A percentile compares a stretch with the other conserved stretches of the same genome.
Evolutionary conservation across 1,284 basidiomycete species (phyloP).

Genomic region (Ustilago tritici): DNA sequence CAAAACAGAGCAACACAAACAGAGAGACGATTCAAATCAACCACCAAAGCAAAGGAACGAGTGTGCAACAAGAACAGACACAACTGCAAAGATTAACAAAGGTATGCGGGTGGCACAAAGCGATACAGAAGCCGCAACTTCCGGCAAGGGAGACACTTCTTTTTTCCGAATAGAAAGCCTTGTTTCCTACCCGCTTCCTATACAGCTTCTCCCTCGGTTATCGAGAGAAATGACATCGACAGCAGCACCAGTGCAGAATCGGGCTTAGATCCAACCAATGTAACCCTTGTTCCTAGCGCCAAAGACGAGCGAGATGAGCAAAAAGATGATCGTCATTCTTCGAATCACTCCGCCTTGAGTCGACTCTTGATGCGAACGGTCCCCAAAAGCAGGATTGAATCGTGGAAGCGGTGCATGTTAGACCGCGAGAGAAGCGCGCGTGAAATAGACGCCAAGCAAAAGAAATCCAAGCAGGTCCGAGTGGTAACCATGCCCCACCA

Average conservation of each 20-base stretch:
- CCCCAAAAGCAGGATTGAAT: neutral
- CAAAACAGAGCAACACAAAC: too few species aligned
- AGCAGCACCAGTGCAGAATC: neutral
- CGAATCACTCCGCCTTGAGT: slow-evolving; percentile 17
- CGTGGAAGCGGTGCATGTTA: neutral
- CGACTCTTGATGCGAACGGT: slow-evolving; percentile 46
- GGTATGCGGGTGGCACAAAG: too few species aligned
- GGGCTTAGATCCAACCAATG: slow-evolving; percentile 34
- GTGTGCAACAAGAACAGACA: too few species aligned
- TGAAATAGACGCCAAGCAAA: slow-evolving; percentile 17
- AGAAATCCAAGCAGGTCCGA: neutral
- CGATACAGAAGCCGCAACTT: too few species aligned
- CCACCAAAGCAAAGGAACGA: too few species aligned
- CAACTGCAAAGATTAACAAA: too few species aligned
- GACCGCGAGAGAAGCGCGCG: slow-evolving; percentile 4
- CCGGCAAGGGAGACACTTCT: too few species aligned
- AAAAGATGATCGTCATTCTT: slow-evolving; percentile 26
- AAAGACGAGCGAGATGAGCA: slow-evolving; percentile 47
- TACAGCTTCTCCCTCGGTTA: too few species aligned
- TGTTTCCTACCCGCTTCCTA: too few species aligned
- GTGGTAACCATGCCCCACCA: slow-evolving; percentile 4
- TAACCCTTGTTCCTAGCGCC: slow-evolving; percentile 50
- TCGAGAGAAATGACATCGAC: neutral
- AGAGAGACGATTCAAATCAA: too few species aligned
- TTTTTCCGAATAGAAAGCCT: too few species aligned